Evolutionary conservation across 805 yeast species (phyloP), one percentile per base, ranked within the genome.

Genomic region (Huiozyma naganishii): DNA sequence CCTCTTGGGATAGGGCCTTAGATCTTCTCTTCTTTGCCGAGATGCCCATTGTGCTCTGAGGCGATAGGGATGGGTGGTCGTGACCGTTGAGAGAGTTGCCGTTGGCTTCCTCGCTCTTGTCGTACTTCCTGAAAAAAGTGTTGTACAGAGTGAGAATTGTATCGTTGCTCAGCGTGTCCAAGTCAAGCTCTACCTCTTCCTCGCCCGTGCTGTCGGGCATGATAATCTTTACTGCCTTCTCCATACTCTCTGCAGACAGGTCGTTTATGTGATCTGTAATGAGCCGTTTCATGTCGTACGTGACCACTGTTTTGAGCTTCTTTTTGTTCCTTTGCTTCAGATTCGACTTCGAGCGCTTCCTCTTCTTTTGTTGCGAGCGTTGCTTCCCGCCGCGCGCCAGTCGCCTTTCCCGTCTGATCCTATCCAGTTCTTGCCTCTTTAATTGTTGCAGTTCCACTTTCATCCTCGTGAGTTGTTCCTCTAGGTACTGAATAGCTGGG

Each of bases 221-320:
- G 52, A 92, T 87, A 49, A 92, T 87, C 41, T 83, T 77, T 48
- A 90, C 74, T 32, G 88, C 95, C 47, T 83, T 82, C 53, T 81
- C 84, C 54, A 90, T 69, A 67, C 85, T 86, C 63, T 81, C 78
- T 51, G 88, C 94, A 37, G 87, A 76, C 49, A 80, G 66, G 46
- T 78, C 79, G 42, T 81, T 79, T 60, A 92, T 89, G 52, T 80
- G 80, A 58, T 88, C 97, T 44, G 88, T 78, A 46, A 92, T 80
- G 61, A 87, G 92, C 60, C 86, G 85, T 74, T 92, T 92, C 97
- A 90, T 90, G 58, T 89, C 97, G 60, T 86, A 92, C 0, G 96
- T 85, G 42, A 90, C 87, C 10, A 62, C 63, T n/a, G 57, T 55
- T 43, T 51, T 61, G 45, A 54, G 52, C 48, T 65, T 45, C 51